Evolutionary conservation across 1,284 basidiomycete species (phyloP), one percentile per base, ranked within the genome.

Genomic region (Ustilago sp.): DNA sequence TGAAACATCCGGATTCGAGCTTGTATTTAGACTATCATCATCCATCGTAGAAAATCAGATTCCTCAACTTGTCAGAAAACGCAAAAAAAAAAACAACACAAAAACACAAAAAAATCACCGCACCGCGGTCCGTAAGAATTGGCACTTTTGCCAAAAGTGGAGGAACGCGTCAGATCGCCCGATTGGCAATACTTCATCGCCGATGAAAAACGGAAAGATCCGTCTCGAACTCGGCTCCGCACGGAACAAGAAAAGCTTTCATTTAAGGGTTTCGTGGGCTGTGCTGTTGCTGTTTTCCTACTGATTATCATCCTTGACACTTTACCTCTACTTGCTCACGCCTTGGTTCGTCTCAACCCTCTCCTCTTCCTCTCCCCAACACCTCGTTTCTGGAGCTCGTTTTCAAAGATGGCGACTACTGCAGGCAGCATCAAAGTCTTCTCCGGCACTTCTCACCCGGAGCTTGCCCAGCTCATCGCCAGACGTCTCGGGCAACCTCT

Each of bases 381-480:
- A 12, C 23, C 53, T 32, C 28, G 45, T 28, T 8, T 12, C 23
- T 45, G 9, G 35, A 34, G 15, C 43, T 57, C 13, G 15, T 19
- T 39, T 12, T 36, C 41, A 36, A 51, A 48, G 52, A 77, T 77
- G 71, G 58, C 71, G 34, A 50, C 65, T 17, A 43, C 12, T 35
- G 63, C 61, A 47, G 65, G 68, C 28, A 43, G 75, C 43, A 77
- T 77, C 75, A 77, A 77, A 50, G 75, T 77, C 36, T 77, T 77
- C 32, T 74, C 75, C 45, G 75, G 87, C 28, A 86, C 86, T 7
- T 86, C 86, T 87, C 96, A 98, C 87, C 94, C 95, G 63, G 94
- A 97, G 87, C 90, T 99, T 76, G 96, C 95, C 50, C 91, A 94
- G 85, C 92, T 95, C 81, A 94, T 99, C 84, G 93, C 95, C 74